Percentiles rank a stretch among this genome's conserved stretches.
phyloP scores from a whole-genome alignment of 306 rosid genomes.

The Pachyrhizus erosus region DNA sequence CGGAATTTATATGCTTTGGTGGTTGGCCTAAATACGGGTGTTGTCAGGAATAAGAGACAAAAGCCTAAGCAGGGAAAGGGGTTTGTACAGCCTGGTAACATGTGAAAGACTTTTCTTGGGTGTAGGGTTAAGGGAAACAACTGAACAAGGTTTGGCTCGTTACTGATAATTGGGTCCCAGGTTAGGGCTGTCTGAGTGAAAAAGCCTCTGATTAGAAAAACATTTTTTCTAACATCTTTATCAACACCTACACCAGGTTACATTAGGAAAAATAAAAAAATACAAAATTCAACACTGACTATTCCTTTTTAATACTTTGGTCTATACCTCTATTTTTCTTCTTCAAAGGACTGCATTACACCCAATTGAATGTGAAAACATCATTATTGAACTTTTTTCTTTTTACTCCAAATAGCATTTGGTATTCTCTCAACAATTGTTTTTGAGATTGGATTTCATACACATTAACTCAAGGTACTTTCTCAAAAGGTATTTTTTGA shows the following conservation, averaged over 20 bases:
- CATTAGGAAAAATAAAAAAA: not conserved
- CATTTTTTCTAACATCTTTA: not conserved
- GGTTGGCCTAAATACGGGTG: not conserved
- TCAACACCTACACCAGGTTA: not conserved
- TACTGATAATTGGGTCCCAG: slow-evolving; percentile 28
- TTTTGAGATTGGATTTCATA: not conserved
- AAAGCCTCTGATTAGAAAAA: slow-evolving; percentile 22
- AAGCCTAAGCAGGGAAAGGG: not conserved
- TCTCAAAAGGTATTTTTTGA: not conserved
- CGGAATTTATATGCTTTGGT: slow-evolving; percentile 25
- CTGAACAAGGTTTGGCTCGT: not conserved
- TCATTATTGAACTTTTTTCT: not conserved
- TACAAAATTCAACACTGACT: not conserved
- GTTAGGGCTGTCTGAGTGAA: not conserved
- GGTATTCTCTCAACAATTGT: not conserved
- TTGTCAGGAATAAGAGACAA: slow-evolving; percentile 39
- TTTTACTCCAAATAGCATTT: not conserved
- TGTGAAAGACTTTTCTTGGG: slow-evolving; percentile 30
- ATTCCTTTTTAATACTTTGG: not conserved
- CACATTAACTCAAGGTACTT: not conserved
- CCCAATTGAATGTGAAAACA: not conserved
- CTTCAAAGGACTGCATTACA: not conserved
- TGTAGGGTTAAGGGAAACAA: not conserved
- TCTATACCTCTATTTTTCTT: not conserved
- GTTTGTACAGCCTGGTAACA: slow-evolving; percentile 42